A percentile compares a stretch with the other conserved stretches of the same genome.
Evolutionary conservation across 768 basidiomycete species (phyloP).

Genomic region (Boletus vinaceobasis): DNA sequence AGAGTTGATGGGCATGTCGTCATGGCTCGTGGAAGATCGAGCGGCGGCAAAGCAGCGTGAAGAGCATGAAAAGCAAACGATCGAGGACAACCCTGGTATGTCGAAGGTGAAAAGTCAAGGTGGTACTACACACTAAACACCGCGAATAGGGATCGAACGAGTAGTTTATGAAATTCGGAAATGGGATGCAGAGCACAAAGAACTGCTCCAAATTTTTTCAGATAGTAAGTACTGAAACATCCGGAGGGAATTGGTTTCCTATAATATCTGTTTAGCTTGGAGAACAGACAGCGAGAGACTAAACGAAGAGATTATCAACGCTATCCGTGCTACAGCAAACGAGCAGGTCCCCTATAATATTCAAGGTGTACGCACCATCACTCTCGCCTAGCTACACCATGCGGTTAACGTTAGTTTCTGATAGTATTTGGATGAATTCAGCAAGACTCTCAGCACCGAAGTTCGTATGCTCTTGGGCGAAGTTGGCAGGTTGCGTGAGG

Average conservation of each 20-base stretch:
- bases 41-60: background rate
- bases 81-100: constrained; percentile 51
- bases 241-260: background rate
- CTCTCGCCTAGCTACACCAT: background rate
- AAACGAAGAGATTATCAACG: constrained; percentile 57
- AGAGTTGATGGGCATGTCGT: constrained; percentile 55
- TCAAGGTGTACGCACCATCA: constrained; percentile 53
- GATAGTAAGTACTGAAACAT: constrained; percentile 41
- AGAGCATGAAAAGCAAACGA: constrained; percentile 30
- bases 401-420: background rate
- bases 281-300: constrained; percentile 57
- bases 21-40: constrained; percentile 47
- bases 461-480: constrained; percentile 75
- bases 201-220: constrained; percentile 46
- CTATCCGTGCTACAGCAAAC: constrained; percentile 65
- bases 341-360: constrained; percentile 77
- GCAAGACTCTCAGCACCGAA: constrained; percentile 69
- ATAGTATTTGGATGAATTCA: constrained; percentile 81
- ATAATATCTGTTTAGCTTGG: constrained; percentile 44
- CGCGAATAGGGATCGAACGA: constrained; percentile 45
- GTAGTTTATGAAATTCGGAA: constrained; percentile 51
- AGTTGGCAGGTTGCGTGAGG: constrained; percentile 74
- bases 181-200: constrained; percentile 53
- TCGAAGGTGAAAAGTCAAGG: constrained; percentile 2
- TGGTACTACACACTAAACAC: background rate